phyloP scores from a whole-genome alignment of 2,329 filamentous ascomycete genomes.

The Diaporthe ampelina region DNA sequence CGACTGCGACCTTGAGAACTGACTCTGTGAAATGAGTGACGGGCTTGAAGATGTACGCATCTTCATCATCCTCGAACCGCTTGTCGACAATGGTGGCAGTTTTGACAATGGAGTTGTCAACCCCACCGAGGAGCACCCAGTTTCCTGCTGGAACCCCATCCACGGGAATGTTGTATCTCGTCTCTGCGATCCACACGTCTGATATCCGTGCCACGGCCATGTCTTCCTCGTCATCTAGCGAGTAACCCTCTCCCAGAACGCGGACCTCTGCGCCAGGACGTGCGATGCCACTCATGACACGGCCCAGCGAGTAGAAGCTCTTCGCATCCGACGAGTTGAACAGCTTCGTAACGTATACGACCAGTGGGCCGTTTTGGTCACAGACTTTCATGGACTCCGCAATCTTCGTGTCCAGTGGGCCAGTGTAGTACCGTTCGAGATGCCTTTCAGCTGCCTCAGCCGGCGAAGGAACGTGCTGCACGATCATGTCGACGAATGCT shows the following conservation, averaged over 20 bases:
- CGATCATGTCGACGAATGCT: constrained; percentile 96
- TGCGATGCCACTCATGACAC: constrained; percentile 93
- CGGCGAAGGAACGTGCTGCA: constrained; percentile 90
- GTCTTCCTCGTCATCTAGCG: constrained; percentile 96
- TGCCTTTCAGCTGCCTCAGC: constrained; percentile 81
- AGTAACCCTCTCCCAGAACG: constrained; percentile 95
- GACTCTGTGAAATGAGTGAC: constrained; percentile 96
- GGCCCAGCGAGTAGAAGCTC: constrained; percentile 88
- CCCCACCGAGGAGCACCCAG: constrained; percentile 89
- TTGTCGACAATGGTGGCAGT: constrained; percentile 90
- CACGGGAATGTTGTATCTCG: constrained; percentile 91
- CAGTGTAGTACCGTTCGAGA: constrained; percentile 91
- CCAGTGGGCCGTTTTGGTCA: constrained; percentile 88
- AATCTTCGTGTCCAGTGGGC: constrained; percentile 85
- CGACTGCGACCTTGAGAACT: constrained; percentile 96
- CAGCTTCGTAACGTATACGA: constrained; percentile 94
- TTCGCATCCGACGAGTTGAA: constrained; percentile 94
- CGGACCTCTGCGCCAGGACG: constrained; percentile 86
- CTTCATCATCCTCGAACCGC: constrained; percentile 86
- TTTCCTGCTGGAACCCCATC: constrained; percentile 95
- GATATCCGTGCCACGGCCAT: constrained; percentile 90
- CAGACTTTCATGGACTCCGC: constrained; percentile 85
- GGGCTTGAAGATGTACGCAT: constrained; percentile 95
- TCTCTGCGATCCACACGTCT: constrained; percentile 91
- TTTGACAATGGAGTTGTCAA: constrained; percentile 99